Evolutionary conservation across 495 filamentous ascomycete species (phyloP).

Genomic region (Podospora bellae-mahoneyi): DNA sequence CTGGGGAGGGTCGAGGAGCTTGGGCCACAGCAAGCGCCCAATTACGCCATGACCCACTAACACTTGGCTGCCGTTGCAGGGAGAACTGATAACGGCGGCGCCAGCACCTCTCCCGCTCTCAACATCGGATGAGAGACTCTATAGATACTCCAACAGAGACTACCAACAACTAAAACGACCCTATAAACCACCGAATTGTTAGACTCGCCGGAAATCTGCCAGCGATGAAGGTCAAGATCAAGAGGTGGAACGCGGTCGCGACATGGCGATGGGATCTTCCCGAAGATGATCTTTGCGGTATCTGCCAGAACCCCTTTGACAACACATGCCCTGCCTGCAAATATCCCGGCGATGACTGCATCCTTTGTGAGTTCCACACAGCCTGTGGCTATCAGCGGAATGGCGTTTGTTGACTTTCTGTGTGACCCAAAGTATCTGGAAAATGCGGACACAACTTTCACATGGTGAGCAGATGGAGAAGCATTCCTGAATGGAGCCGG

Average conservation of each 20-base stretch:
- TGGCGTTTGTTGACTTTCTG: constrained; percentile 1
- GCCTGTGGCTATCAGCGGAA: neutral
- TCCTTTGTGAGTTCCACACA: constrained; percentile 63
- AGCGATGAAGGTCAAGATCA: constrained; percentile 91
- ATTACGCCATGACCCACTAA: constrained; percentile 14
- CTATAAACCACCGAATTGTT: neutral
- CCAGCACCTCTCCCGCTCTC: neutral
- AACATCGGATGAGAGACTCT: neutral
- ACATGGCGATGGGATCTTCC: constrained; percentile 98
- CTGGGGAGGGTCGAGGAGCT: constrained; percentile 15
- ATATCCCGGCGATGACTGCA: constrained; percentile 94
- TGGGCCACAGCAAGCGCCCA: constrained; percentile 17
- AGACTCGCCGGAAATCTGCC: too few relatives aligned
- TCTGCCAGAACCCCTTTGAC: constrained; percentile 97
- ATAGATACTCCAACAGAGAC: neutral
- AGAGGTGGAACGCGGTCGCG: constrained; percentile 87
- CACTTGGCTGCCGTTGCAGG: neutral
- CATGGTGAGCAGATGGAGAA: constrained; percentile 58
- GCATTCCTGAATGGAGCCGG: too few relatives aligned
- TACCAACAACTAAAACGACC: neutral
- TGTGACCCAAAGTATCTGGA: constrained; percentile 65
- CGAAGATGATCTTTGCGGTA: constrained; percentile 96
- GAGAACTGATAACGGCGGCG: constrained; percentile 1
- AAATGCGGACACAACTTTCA: constrained; percentile 97
- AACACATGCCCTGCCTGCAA: constrained; percentile 97